These are phyloP conservation scores for Colletotrichum viniferum DNA, from an alignment of 2,329 filamentous ascomycete genomes.

Conservation along the genomic window DNA sequence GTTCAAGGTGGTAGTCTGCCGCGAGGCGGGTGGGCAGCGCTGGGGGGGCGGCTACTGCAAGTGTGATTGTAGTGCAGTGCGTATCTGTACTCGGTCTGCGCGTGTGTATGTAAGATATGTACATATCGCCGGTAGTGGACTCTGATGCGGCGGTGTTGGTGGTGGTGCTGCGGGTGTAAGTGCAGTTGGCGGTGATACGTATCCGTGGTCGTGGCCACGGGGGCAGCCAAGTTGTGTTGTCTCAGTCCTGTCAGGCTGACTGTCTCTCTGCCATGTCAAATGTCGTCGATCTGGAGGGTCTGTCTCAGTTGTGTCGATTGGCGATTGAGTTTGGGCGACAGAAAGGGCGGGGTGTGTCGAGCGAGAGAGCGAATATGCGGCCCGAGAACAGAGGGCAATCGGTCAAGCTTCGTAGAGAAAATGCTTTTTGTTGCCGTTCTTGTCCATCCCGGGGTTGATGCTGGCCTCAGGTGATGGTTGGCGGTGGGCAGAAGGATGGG, in stretches of 20 bases:
- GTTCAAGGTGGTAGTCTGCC: neutral
- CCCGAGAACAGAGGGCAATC: neutral
- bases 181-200: neutral
- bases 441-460: neutral
- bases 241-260: slow-evolving; percentile 3
- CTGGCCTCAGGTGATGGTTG: neutral
- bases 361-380: neutral
- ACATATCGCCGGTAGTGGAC: neutral
- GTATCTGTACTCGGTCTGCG: neutral
- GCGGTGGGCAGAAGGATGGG: neutral
- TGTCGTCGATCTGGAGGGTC: slow-evolving; percentile 10
- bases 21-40: neutral
- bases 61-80: neutral
- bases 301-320: slow-evolving; percentile 18
- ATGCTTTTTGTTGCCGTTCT: neutral
- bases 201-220: neutral
- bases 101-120: neutral
- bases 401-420: neutral
- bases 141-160: neutral
- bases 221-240: neutral
- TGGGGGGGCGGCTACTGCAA: slow-evolving; percentile 7
- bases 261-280: slow-evolving; percentile 1
- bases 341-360: neutral
- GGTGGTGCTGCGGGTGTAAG: neutral
- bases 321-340: slow-evolving; percentile 4